Evolutionary conservation across 306 rosid genomes (phyloP), one percentile per base, ranked within the genome.

Genomic region (Styphnolobium japonicum): DNA sequence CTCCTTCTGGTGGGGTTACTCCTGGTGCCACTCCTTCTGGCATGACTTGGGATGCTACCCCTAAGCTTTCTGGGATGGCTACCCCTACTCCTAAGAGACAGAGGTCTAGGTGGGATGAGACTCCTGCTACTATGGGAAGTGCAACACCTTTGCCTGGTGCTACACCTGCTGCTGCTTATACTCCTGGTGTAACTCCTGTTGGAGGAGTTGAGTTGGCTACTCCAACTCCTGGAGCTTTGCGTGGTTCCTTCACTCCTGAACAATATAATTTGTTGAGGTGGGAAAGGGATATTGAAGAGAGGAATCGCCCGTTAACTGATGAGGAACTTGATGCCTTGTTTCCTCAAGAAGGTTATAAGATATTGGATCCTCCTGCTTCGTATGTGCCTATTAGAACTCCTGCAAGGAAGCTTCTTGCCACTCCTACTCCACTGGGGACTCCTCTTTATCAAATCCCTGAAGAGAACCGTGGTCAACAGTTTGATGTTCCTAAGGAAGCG

Each of bases 31-130:
- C 96, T 5, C 96, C 96, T 0, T 86, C 96, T 0, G 93, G 96
- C 45, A 90, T 90, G 96, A 83, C 96, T 27, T 91, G 96, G 96
- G 96, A 91, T 75, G 90, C 93, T 3, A 91, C 96, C 0, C 96
- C 93, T 0, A 91, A 91, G 80, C 90, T 91, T 58, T 68, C 91
- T 0, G 93, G 96, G 37, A 66, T 91, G 57, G 93, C 96, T 21
- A 91, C 96, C 1, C 96, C 96, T 0, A 91, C 96, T 2, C 96
- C 93, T 0, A 89, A 91, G 53, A 83, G 39, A 51, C 96, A 91
- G 86, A 84, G 96, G 73, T 89, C 96, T 0, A 83, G 96, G 64
- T 91, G 96, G 96, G 96, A 91, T 76, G 96, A 91, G 87, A 91
- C 96, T 0, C 96, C 96, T 1, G 90, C 90, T 0, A 82, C 91